Base-by-base conservation (phyloP, 169 alveolate genomes). In the Plasmodium vinckei region DNA sequence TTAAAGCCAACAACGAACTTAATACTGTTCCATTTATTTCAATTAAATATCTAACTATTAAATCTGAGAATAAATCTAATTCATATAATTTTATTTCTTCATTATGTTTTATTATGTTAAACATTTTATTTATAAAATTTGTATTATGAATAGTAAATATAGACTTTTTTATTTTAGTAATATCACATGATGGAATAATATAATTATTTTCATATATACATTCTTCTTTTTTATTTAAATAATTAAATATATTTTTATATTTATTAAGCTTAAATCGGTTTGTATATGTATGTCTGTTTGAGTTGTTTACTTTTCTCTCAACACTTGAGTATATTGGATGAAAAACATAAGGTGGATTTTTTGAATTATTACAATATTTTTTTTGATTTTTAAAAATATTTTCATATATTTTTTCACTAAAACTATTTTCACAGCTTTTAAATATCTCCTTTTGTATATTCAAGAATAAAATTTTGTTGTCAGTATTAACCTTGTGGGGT, bases 261-360 rank as follows among this genome's bases (percentile, higher is more conserved):
- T 77, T 77, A 17, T 77, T 77, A 9, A 75, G 47, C 27, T 75
- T 77, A 77, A 63, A 77, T 46, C 88, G 75, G 13, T 77, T 70
- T 4, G 54, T n/a, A 5, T 21, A 5, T 17, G 2, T 9, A 10
- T 10, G 63, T 5, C 21, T 7, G 21, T 54, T 21, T 15, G 21
- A 15, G 9, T 54, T 2, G 0, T 59, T 73, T 13, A 60, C 51
- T 56, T 73, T 77, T 46, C 25, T 63, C n/a, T 54, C 42, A n/a
- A 63, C 77, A 64, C 44, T 51, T 7, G 88, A 77, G 13, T 77
- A 77, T 21, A 64, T 61, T 2, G 88, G 77, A 69, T 77, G 77
- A 49, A 77, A 77, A 17, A 77, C 70, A 64, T 77, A 77, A 49
- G 88, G 88, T 4, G 77, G 88, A n/a, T 77, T 77, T 64, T 56